Conservation (phyloP, 1,284 basidiomycete genomes). For the Hypsizygus ulmarius region DNA sequence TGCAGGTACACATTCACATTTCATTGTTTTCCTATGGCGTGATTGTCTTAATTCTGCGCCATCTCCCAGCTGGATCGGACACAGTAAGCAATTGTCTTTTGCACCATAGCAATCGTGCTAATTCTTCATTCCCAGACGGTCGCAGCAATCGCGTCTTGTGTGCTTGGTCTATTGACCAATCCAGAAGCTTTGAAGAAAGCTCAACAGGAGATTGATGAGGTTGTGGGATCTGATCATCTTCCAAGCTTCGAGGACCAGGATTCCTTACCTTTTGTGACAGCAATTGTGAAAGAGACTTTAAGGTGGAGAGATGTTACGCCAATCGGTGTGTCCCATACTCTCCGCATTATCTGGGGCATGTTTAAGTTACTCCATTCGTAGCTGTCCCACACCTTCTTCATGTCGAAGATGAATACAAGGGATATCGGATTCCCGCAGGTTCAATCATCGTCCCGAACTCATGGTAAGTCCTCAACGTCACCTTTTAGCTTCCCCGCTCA, state of each 20-base stretch:
- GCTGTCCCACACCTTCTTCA: conserved; percentile 28
- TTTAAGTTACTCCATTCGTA: not conserved
- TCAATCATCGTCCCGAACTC: conserved; percentile 31
- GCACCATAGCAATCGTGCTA: not conserved
- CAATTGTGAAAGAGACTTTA: conserved; percentile 30
- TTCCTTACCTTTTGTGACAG: conserved; percentile 30
- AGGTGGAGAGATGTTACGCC: conserved; percentile 21
- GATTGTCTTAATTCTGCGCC: not conserved
- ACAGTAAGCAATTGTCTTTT: conserved; percentile 3
- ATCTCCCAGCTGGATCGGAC: conserved; percentile 13
- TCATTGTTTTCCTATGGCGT: not conserved
- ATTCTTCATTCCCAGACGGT: conserved; percentile 20
- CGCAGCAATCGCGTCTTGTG: conserved; percentile 24
- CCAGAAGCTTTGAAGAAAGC: conserved; percentile 36
- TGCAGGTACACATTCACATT: conserved; percentile 16
- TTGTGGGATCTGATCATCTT: conserved; percentile 32
- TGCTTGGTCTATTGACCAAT: conserved; percentile 30
- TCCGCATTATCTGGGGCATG: not conserved
- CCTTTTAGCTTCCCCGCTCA: not conserved
- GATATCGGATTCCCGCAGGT: conserved; percentile 36
- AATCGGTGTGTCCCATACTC: conserved; percentile 7
- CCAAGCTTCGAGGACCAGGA: conserved; percentile 39
- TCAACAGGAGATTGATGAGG: conserved; percentile 28
- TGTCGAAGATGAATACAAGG: conserved; percentile 36
- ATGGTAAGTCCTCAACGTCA: conserved; percentile 21